These are phyloP conservation scores for Marasmius oreades DNA, from an alignment of 1,284 basidiomycete species.

Conservation along the genomic window DNA sequence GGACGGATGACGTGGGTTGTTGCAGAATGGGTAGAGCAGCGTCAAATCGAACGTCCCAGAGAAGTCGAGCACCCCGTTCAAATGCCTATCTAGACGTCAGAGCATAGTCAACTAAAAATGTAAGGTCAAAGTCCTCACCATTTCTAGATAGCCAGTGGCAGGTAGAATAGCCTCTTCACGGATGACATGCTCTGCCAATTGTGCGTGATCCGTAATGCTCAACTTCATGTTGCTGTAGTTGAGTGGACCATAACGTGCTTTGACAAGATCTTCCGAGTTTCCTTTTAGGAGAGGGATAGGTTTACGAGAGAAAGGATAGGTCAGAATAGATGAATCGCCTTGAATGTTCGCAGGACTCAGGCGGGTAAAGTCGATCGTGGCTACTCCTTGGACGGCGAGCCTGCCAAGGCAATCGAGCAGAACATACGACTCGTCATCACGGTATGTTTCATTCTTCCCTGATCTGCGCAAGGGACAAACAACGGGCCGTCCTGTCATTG, in stretches of 20 bases:
- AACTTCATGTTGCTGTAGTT: slow-evolving; percentile 30
- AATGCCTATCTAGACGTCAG: too few species aligned
- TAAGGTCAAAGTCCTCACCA: slow-evolving; percentile 26
- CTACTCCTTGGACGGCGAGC: slow-evolving; percentile 18
- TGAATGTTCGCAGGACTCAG: slow-evolving; percentile 1
- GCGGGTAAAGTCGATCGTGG: slow-evolving; percentile 15
- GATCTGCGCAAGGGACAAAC: slow-evolving; percentile 24
- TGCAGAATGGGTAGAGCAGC: too few species aligned
- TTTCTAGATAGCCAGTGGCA: slow-evolving; percentile 40
- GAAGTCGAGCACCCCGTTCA: slow-evolving; percentile 24
- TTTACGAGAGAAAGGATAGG: slow-evolving; percentile 17
- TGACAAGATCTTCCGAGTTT: slow-evolving; percentile 5
- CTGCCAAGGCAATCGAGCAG: slow-evolving; percentile 21
- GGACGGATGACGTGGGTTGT: too few species aligned
- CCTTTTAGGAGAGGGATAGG: slow-evolving; percentile 9
- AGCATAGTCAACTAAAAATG: too few species aligned
- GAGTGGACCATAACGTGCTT: slow-evolving; percentile 29
- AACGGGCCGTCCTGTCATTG: slow-evolving; percentile 16
- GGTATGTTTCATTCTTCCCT: slow-evolving; percentile 7
- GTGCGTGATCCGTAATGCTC: slow-evolving; percentile 33
- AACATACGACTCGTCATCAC: slow-evolving; percentile 11
- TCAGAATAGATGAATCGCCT: slow-evolving; percentile 3
- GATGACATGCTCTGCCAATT: slow-evolving; percentile 37
- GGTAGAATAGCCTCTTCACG: slow-evolving; percentile 41
- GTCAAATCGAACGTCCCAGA: slow-evolving; percentile 27